Evolutionary conservation across 2,329 filamentous ascomycete species (phyloP).

Genomic region (Trichoderma sp.): DNA sequence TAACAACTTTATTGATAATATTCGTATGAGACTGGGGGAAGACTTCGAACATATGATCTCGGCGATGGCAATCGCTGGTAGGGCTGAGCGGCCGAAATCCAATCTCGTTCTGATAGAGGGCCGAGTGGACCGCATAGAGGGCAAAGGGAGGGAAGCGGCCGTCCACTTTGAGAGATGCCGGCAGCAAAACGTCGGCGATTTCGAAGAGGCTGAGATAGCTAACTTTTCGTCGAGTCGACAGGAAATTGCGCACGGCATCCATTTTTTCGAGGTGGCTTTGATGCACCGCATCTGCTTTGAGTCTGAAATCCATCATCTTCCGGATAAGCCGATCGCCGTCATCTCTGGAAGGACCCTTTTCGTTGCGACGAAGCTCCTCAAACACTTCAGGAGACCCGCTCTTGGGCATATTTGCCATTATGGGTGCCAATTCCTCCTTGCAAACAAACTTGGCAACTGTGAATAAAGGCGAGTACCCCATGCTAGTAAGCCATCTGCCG

Average conservation of each 20-base stretch:
- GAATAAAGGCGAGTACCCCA: slow-evolving; percentile 46
- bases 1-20: slow-evolving; percentile 32
- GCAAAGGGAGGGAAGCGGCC: slow-evolving; percentile 44
- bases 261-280: slow-evolving; percentile 47
- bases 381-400: slow-evolving; percentile 30
- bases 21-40: slow-evolving; percentile 32
- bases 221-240: slow-evolving; percentile 38
- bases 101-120: slow-evolving; percentile 57
- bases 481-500: slow-evolving; percentile 47
- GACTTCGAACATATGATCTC: slow-evolving; percentile 60
- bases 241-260: slow-evolving; percentile 42
- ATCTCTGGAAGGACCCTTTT: slow-evolving; percentile 44
- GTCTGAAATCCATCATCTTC: slow-evolving; percentile 47
- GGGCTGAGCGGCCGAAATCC: slow-evolving; percentile 54
- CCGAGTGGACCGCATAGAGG: slow-evolving; percentile 68
- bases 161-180: slow-evolving; percentile 33
- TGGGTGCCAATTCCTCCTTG: slow-evolving; percentile 40
- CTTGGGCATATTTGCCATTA: slow-evolving; percentile 32
- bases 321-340: slow-evolving; percentile 43
- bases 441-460: slow-evolving; percentile 47
- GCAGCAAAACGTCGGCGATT: slow-evolving; percentile 46
- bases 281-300: slow-evolving; percentile 43
- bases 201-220: slow-evolving; percentile 50
- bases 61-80: slow-evolving; percentile 45
- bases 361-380: slow-evolving; percentile 31